phyloP scores from a whole-genome alignment of 495 filamentous ascomycete genomes.

The Podospora tetraspora region DNA sequence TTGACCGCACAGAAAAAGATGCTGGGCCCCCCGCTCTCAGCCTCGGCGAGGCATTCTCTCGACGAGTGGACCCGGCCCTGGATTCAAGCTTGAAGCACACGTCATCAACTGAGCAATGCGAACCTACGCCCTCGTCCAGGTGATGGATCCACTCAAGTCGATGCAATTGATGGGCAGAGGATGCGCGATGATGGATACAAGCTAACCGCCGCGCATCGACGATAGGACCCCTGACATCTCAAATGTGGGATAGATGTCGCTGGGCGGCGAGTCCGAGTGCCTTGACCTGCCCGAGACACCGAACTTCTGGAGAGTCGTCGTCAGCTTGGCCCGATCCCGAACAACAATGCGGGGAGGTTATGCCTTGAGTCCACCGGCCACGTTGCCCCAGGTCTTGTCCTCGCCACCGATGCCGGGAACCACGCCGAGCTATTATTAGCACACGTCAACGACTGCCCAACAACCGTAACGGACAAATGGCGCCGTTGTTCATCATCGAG shows the following conservation, averaged over 20 bases:
- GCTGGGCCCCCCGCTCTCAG: neutral
- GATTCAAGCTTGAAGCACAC: neutral
- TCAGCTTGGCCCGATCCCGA: neutral
- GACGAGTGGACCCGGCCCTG: neutral
- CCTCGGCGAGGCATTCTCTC: neutral
- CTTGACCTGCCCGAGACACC: conserved; percentile 40
- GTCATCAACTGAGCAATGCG: neutral
- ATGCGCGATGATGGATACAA: neutral
- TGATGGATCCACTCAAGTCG: neutral
- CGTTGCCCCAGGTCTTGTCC: conserved; percentile 41
- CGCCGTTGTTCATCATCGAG: conserved; percentile 39
- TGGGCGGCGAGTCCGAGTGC: conserved; percentile 23
- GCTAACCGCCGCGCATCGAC: neutral
- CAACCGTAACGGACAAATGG: conserved; percentile 24
- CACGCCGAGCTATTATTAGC: conserved; percentile 7
- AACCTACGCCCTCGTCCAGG: neutral
- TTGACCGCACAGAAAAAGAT: neutral
- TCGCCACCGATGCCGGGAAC: conserved; percentile 25
- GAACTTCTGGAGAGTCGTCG: conserved; percentile 35
- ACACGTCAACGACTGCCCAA: neutral
- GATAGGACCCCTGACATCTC: neutral
- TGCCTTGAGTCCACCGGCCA: conserved; percentile 42
- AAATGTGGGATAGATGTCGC: neutral
- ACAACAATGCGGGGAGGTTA: conserved; percentile 18
- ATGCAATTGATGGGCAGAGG: neutral